A percentile compares a stretch with the other conserved stretches of the same genome.
Evolutionary conservation across 345 rosid species (phyloP).

Genomic region (Jatropha curcas): DNA sequence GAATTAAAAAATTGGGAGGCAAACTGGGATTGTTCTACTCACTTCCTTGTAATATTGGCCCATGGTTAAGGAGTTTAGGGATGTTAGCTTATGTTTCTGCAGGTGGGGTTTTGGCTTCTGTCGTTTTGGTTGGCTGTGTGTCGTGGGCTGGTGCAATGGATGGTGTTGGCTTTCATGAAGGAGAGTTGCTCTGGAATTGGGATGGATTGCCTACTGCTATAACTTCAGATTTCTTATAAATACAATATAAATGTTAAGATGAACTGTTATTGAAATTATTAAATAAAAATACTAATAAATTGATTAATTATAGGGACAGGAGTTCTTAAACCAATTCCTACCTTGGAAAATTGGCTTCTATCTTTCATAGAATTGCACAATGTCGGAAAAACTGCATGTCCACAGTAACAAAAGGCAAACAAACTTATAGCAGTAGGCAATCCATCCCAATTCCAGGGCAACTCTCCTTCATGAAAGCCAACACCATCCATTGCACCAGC

Average conservation of each 20-base stretch:
- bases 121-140: slow-evolving; percentile 48
- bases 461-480: slow-evolving; percentile 50
- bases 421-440: slow-evolving; percentile 58
- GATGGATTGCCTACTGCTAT: slow-evolving; percentile 52
- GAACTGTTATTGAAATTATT: too few relatives aligned
- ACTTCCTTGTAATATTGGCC: slow-evolving; percentile 55
- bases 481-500: slow-evolving; percentile 57
- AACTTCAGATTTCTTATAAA: too few relatives aligned
- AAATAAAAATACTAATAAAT: too few relatives aligned
- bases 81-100: slow-evolving; percentile 62
- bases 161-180: slow-evolving; percentile 54
- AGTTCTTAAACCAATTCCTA: not conserved
- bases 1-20: slow-evolving; percentile 44
- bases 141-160: slow-evolving; percentile 59
- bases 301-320: not conserved
- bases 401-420: slow-evolving; percentile 59
- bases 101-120: slow-evolving; percentile 63
- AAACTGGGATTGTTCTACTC: slow-evolving; percentile 60
- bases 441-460: slow-evolving; percentile 43
- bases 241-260: too few relatives aligned
- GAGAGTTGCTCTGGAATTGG: slow-evolving; percentile 41
- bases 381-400: slow-evolving; percentile 68
- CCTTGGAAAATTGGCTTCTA: slow-evolving; percentile 61
- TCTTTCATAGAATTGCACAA: slow-evolving; percentile 71
- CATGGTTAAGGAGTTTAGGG: slow-evolving; percentile 68